Percentiles rank a stretch among this genome's conserved stretches.
Conservation (phyloP, 345 rosid species). For the Excoecaria cochinchinensis region DNA sequence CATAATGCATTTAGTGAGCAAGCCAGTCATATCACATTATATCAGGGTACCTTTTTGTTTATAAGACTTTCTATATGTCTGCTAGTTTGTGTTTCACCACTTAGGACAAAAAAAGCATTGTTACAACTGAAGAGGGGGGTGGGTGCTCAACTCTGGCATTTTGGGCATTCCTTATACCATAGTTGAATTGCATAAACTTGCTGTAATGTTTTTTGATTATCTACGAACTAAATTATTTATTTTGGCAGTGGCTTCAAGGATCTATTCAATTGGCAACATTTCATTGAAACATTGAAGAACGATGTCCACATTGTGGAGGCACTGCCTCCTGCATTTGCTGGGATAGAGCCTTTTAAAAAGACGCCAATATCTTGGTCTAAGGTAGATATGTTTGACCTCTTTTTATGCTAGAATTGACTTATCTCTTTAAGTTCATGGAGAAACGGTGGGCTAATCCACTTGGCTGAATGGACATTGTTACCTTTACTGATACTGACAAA, state of each 20-base stretch:
- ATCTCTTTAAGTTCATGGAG: neutral
- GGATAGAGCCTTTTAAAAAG: conserved; percentile 61
- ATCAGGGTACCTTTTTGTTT: neutral
- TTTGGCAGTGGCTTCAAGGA: conserved; percentile 82
- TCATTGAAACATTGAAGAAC: conserved; percentile 71
- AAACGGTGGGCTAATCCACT: neutral
- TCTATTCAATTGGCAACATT: conserved; percentile 88
- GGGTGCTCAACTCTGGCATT: neutral
- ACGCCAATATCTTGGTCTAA: conserved; percentile 97
- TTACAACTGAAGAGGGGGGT: neutral
- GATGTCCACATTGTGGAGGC: conserved; percentile 83
- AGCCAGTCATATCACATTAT: neutral
- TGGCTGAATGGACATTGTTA: neutral
- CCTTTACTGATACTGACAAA: conserved; percentile 5
- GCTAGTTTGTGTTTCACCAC: neutral
- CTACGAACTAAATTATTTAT: conserved; percentile 12
- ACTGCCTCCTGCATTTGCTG: conserved; percentile 61
- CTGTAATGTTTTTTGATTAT: conserved; percentile 8
- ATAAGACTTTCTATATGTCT: neutral
- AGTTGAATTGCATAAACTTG: neutral
- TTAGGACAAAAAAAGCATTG: neutral
- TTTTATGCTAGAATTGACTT: neutral
- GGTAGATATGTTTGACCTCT: conserved; percentile 37
- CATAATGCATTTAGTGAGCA: neutral
- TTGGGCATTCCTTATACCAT: neutral